phyloP scores from a whole-genome alignment of 495 filamentous ascomycete genomes.

The Penicillium angulare region DNA sequence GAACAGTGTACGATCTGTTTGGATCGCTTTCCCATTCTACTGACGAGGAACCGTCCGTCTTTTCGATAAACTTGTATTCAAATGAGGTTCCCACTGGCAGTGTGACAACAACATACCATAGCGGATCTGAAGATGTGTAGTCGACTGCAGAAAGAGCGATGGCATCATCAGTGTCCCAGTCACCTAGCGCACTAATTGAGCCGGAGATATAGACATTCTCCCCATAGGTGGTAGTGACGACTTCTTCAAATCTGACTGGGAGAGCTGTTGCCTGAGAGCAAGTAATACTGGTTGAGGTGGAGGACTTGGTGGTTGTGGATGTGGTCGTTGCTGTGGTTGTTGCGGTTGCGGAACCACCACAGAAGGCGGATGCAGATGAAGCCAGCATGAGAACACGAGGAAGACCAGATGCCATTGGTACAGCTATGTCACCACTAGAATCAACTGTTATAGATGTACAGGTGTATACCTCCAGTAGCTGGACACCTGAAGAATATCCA shows the following conservation, averaged over 20 bases:
- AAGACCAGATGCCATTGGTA: constrained; percentile 25
- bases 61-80: constrained; percentile 68
- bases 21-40: constrained; percentile 65
- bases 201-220: constrained; percentile 61
- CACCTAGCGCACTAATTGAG: constrained; percentile 52
- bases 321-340: constrained; percentile 26
- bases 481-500: constrained; percentile 23
- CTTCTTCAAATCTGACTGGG: constrained; percentile 58
- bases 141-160: constrained; percentile 50
- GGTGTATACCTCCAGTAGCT: constrained; percentile 24
- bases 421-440: constrained; percentile 23
- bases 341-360: constrained; percentile 16
- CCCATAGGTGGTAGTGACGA: constrained; percentile 53
- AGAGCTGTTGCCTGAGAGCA: constrained; percentile 49
- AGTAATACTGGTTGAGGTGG: constrained; percentile 30
- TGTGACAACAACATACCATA: constrained; percentile 55
- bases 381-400: constrained; percentile 24
- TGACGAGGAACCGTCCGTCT: constrained; percentile 40
- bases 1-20: constrained; percentile 59
- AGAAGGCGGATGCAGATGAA: constrained; percentile 18
- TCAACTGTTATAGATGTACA: constrained; percentile 28
- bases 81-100: constrained; percentile 53
- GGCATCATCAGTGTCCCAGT: constrained; percentile 52
- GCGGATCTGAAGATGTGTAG: constrained; percentile 54
- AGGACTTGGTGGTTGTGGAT: neutral